A percentile compares a stretch with the other conserved stretches of the same genome.
These are phyloP conservation scores for Suillus spraguei DNA, from an alignment of 768 basidiomycete genomes.

Conservation along the genomic window DNA sequence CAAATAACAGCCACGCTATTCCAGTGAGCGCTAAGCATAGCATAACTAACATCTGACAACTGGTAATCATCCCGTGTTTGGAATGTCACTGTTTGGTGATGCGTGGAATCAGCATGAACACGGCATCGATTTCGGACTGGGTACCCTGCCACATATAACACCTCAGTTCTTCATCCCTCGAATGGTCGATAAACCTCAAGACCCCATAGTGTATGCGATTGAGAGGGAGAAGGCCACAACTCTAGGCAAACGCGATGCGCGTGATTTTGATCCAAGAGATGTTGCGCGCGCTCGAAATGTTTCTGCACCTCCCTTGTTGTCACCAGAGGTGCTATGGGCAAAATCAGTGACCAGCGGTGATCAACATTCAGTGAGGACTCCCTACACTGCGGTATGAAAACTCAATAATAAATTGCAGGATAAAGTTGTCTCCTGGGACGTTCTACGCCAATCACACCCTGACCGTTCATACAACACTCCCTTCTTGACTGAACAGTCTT, in stretches of 20 bases:
- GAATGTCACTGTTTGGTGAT: neutral
- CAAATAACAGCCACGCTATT: neutral
- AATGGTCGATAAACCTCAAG: slow-evolving; percentile 74
- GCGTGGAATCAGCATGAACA: neutral
- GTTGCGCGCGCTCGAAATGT: too few relatives aligned
- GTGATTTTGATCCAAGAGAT: neutral
- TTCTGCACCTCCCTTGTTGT: neutral
- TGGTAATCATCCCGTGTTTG: neutral
- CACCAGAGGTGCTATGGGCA: slow-evolving; percentile 21
- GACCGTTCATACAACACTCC: slow-evolving; percentile 42
- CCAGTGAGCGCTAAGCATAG: neutral
- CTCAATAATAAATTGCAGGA: slow-evolving; percentile 36
- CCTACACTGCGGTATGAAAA: neutral
- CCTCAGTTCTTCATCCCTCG: slow-evolving; percentile 62
- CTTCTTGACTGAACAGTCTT: slow-evolving; percentile 72
- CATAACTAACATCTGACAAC: neutral
- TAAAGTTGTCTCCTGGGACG: slow-evolving; percentile 66
- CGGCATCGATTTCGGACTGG: slow-evolving; percentile 11
- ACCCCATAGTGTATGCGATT: slow-evolving; percentile 71
- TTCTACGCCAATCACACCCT: slow-evolving; percentile 40
- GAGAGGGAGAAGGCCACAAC: slow-evolving; percentile 23
- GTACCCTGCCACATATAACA: slow-evolving; percentile 41
- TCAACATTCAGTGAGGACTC: slow-evolving; percentile 20
- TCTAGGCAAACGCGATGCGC: neutral
- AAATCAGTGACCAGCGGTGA: slow-evolving; percentile 15